Evolutionary conservation across 495 filamentous ascomycete genomes (phyloP), one percentile per base, ranked within the genome.

Genomic region (Hypoxylon perforatum): DNA sequence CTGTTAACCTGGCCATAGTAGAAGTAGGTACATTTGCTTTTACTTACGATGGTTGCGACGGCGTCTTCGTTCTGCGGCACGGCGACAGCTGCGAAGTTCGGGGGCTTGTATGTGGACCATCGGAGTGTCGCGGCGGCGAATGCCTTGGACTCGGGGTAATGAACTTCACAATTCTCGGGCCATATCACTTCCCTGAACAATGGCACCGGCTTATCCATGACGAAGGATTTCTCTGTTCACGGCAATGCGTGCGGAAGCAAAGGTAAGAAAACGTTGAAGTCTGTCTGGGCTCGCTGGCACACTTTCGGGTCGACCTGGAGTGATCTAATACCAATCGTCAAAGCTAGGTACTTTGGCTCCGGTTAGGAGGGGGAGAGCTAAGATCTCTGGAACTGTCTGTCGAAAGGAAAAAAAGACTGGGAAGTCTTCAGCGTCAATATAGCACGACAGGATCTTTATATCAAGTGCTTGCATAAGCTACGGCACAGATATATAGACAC

Each of bases 91-190:
- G 25, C 18, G 25, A 55, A 66, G 14, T 0, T 58, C 0, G 64
- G 64, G 19, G 35, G 12, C 19, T 28, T 48, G 19, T 62, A 62
- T 6, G 19, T 41, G 17, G 38, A 46, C 64, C 64, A 67, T 22
- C 58, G 22, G n/a, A 39, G 2, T 28, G 57, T 67, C 14, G 64
- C 50, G 5, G 44, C 36, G 12, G 19, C 30, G 35, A 67, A 67
- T 12, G 25, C 38, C 8, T 51, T 45, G 35, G 50, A 57, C 14
- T 50, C 57, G 0, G 57, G 38, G 19, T 61, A 57, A 5, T 44
- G 17, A 19, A 61, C 19, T 18, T 2, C n/a, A 3, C 44, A 36
- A 2, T 46, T 35, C 12, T 22, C 30, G 6, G 48, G 52, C 58
- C 63, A 70, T 15, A 25, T 4, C 8, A 62, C 42, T n/a, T 51